Evolutionary conservation across 345 rosid genomes (phyloP), one percentile per base, ranked within the genome.

Genomic region (Moringa oleifera): DNA sequence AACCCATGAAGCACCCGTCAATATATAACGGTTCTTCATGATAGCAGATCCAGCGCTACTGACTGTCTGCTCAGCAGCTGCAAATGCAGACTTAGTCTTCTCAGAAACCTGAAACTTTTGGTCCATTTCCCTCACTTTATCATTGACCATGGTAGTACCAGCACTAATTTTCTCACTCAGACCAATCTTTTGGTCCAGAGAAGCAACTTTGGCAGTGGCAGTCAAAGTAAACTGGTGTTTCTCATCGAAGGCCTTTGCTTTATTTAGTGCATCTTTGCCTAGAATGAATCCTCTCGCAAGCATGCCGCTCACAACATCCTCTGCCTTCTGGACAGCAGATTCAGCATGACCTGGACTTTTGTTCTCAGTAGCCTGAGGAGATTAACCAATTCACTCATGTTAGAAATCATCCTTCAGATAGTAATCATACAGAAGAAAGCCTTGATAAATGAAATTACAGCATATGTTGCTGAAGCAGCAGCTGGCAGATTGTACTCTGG

Each of bases 291-390:
- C 96, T 76, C 74, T 87, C 49, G 98, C 97, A 64, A 92, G 68
- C 98, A 92, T 89, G 88, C 79, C 69, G 78, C 78, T 89, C 41
- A 92, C 93, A 62, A 92, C 93, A 64, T 92, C 98, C 78, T 89
- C 98, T 53, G 97, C 97, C 81, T 85, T 87, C 60, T 78, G 79
- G 52, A 90, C 79, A 62, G 85, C 86, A 16, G 87, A 70, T 62
- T 73, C 87, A 66, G 78, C 70, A 45, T 57, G 77, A 15, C 77
- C 75, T 21, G 62, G 24, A 56, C 47, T 71, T 19, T 46, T 64
- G 50, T 70, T 76, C 59, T 71, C 72, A 6, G 69, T 69, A 58
- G 64, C 83, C 95, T 86, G 83, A n/a, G 25, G 18, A 45, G 50
- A 31, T 65, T 13, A 49, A 47, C 22, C 25, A 58, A 58, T 49